Evolutionary conservation across 305 asterid genomes (phyloP).

Genomic region (Rubia tinctorum): DNA sequence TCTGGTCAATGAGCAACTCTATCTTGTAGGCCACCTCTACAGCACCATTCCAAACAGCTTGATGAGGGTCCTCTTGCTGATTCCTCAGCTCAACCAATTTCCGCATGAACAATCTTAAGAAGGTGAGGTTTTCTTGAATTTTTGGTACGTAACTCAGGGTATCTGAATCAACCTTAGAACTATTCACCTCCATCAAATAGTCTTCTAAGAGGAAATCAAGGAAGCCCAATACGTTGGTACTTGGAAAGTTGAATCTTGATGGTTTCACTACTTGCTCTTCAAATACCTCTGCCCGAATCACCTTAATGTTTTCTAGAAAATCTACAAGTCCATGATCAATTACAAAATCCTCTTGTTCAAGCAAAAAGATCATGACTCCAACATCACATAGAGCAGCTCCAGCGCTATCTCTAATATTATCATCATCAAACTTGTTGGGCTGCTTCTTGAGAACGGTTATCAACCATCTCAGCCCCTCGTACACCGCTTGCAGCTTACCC

Average conservation of each 20-base stretch:
- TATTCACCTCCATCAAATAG: neutral
- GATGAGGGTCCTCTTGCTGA: neutral
- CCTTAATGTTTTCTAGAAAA: neutral
- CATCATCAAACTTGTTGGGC: neutral
- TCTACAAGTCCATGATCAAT: neutral
- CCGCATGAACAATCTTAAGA: neutral
- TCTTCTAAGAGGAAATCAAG: neutral
- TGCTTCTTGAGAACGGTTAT: neutral
- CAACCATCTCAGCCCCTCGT: neutral
- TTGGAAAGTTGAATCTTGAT: neutral
- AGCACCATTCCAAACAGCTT: neutral
- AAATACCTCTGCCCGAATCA: neutral
- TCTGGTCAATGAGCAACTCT: constrained; percentile 1
- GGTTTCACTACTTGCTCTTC: neutral
- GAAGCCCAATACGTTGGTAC: neutral
- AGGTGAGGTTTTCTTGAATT: neutral
- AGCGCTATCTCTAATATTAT: neutral
- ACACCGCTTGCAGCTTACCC: neutral
- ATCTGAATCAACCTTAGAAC: neutral
- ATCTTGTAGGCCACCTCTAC: neutral
- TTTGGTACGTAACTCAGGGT: neutral
- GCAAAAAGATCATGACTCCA: neutral
- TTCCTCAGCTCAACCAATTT: neutral
- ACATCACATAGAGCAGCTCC: neutral
- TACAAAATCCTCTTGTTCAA: neutral